Conservation (phyloP, 192 early-diverging fungal species). For the Coemansia sp. region DNA sequence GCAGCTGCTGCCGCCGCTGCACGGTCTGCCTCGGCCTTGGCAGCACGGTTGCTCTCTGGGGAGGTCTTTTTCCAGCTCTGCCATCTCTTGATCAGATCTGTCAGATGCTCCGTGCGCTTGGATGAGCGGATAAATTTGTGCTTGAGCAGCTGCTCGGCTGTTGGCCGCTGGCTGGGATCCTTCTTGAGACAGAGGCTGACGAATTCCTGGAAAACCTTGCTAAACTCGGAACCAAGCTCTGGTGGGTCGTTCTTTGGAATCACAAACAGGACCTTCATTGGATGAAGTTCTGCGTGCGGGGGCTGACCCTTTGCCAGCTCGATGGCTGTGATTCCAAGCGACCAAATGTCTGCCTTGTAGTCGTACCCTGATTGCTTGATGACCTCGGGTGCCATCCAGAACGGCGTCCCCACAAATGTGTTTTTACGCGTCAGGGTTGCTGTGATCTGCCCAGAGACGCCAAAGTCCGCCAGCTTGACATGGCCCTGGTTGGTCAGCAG, state of each 20-base stretch:
- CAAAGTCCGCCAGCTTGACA: slow-evolving; percentile 97
- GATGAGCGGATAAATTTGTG: slow-evolving; percentile 84
- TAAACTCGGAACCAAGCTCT: slow-evolving; percentile 71
- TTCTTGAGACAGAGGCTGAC: slow-evolving; percentile 82
- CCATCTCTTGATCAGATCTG: slow-evolving; percentile 82
- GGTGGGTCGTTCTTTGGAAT: slow-evolving; percentile 93
- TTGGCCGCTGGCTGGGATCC: slow-evolving; percentile 80
- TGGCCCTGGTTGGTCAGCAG: slow-evolving; percentile 69
- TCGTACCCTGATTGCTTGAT: slow-evolving; percentile 94
- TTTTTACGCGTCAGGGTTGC: slow-evolving; percentile 91
- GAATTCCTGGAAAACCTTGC: slow-evolving; percentile 88
- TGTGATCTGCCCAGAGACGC: slow-evolving; percentile 93
- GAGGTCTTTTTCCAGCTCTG: slow-evolving; percentile 71
- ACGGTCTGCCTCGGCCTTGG: slow-evolving; percentile 27
- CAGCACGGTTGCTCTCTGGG: slow-evolving; percentile 38
- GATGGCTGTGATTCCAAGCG: slow-evolving; percentile 93
- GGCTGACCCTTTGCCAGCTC: slow-evolving; percentile 93
- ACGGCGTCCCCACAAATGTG: slow-evolving; percentile 98
- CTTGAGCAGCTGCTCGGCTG: slow-evolving; percentile 84
- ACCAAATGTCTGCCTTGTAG: slow-evolving; percentile 98
- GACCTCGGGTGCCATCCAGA: slow-evolving; percentile 95
- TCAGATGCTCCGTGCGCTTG: slow-evolving; percentile 82
- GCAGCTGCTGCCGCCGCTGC: not conserved
- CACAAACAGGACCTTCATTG: slow-evolving; percentile 92
- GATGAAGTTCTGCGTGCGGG: slow-evolving; percentile 90